phyloP scores from a whole-genome alignment of 352 stramenopile species.

The Globisporangium nunn region DNA sequence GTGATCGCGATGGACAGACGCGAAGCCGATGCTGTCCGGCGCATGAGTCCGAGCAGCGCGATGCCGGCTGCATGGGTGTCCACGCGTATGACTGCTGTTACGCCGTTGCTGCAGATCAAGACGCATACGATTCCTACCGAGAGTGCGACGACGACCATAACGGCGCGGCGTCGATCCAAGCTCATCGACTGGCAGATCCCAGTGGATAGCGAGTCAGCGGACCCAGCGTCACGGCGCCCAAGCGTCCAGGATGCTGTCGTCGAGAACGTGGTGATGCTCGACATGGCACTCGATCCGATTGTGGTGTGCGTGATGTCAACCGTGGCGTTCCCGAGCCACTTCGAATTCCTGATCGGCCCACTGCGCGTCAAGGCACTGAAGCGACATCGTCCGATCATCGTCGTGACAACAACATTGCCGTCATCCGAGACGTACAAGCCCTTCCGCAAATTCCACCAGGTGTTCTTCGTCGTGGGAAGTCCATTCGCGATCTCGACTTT shows the following conservation, averaged over 20 bases:
- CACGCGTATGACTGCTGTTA: constrained; percentile 9
- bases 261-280: constrained; percentile 38
- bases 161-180: constrained; percentile 19
- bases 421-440: constrained; percentile 50
- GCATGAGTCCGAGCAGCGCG: constrained; percentile 9
- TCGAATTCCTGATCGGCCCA: constrained; percentile 74
- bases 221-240: constrained; percentile 7
- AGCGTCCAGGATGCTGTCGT: constrained; percentile 45
- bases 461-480: constrained; percentile 68
- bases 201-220: constrained; percentile 2
- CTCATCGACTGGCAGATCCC: constrained; percentile 26
- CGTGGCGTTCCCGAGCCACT: constrained; percentile 53
- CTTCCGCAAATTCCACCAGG: constrained; percentile 62
- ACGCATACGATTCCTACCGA: constrained; percentile 9
- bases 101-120: constrained; percentile 6
- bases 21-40: constrained; percentile 35
- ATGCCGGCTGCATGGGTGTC: constrained; percentile 20
- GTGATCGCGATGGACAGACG: constrained; percentile 65
- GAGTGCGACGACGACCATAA: not conserved
- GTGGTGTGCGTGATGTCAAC: constrained; percentile 62
- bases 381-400: constrained; percentile 62
- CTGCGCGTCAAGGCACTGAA: constrained; percentile 63
- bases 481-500: constrained; percentile 52
- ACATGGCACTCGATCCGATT: constrained; percentile 47
- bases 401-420: constrained; percentile 52